These are phyloP conservation scores for Gillenia trifoliata DNA, from an alignment of 306 rosid species.

Conservation along the genomic window DNA sequence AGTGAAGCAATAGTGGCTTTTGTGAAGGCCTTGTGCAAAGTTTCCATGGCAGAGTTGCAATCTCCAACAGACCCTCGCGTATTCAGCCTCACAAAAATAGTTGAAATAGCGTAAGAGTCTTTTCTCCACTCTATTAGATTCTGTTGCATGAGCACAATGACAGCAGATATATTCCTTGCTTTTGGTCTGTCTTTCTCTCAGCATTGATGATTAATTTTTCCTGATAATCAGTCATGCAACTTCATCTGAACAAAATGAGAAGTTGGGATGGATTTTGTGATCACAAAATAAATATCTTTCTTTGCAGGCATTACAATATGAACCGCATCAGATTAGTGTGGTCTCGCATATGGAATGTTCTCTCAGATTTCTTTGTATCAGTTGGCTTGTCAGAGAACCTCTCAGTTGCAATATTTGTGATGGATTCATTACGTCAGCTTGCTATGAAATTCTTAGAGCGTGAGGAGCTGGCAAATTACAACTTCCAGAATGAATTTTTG, in stretches of 20 bases:
- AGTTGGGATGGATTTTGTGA: slow-evolving; percentile 11
- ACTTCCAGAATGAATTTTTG: slow-evolving; percentile 95
- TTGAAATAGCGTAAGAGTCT: slow-evolving; percentile 89
- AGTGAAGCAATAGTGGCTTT: slow-evolving; percentile 98
- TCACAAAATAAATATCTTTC: slow-evolving; percentile 22
- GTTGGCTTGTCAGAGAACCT: slow-evolving; percentile 95
- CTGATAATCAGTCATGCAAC: background rate
- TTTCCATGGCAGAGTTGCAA: slow-evolving; percentile 89
- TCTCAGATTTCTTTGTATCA: slow-evolving; percentile 96
- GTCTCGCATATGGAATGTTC: slow-evolving; percentile 99
- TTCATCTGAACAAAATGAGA: slow-evolving; percentile 12
- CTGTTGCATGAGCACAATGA: background rate
- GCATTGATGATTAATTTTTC: slow-evolving; percentile 9
- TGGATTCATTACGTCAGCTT: slow-evolving; percentile 97
- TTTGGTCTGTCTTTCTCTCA: background rate
- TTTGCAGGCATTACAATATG: slow-evolving; percentile 99
- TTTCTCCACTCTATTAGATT: background rate
- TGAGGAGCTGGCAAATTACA: slow-evolving; percentile 96
- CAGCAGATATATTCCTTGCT: background rate
- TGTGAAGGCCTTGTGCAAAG: slow-evolving; percentile 94
- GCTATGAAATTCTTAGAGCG: slow-evolving; percentile 99
- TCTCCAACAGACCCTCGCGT: slow-evolving; percentile 99
- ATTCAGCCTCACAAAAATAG: slow-evolving; percentile 96
- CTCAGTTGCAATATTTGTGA: slow-evolving; percentile 96
- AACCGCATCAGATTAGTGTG: slow-evolving; percentile 96